Conservation (phyloP, 78 protist genomes). For the Cavenderia fasciculata region DNA sequence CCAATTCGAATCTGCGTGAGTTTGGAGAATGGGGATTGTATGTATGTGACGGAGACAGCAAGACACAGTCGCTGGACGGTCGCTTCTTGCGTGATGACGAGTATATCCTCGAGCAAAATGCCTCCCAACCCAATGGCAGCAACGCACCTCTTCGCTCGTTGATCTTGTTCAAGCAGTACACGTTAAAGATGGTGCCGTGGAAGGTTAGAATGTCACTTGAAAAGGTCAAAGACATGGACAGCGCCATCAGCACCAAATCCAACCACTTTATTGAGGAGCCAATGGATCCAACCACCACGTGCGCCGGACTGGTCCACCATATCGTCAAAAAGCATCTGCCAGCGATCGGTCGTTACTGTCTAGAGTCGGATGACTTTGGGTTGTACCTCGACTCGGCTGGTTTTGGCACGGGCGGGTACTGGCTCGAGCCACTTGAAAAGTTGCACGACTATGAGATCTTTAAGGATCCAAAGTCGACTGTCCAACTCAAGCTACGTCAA, state of each 20-base stretch:
- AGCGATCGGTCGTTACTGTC: not conserved
- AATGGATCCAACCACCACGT: conserved; percentile 74
- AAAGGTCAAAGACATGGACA: conserved; percentile 30
- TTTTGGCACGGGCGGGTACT: conserved; percentile 12
- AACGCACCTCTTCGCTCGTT: conserved; percentile 3
- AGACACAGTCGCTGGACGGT: conserved; percentile 7
- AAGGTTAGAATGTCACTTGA: conserved; percentile 29
- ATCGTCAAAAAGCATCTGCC: conserved; percentile 33
- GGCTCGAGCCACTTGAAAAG: conserved; percentile 75
- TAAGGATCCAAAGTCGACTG: conserved; percentile 62
- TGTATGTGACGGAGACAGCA: conserved; percentile 1
- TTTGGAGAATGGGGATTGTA: conserved; percentile 77
- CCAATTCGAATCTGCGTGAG: conserved; percentile 56
- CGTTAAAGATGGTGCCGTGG: conserved; percentile 71
- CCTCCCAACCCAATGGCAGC: not conserved
- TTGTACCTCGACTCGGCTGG: conserved; percentile 25
- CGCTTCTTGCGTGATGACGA: conserved; percentile 56
- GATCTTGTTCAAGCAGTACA: conserved; percentile 17
- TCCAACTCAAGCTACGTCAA: not conserved
- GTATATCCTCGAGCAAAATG: conserved; percentile 23
- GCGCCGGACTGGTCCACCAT: conserved; percentile 60
- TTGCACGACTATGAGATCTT: conserved; percentile 47
- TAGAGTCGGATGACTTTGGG: conserved; percentile 73
- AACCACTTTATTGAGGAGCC: conserved; percentile 36
- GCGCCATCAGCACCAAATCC: not conserved